These are phyloP conservation scores for Mollisia scopiformis DNA, from an alignment of 2,329 filamentous ascomycete genomes.

Conservation along the genomic window DNA sequence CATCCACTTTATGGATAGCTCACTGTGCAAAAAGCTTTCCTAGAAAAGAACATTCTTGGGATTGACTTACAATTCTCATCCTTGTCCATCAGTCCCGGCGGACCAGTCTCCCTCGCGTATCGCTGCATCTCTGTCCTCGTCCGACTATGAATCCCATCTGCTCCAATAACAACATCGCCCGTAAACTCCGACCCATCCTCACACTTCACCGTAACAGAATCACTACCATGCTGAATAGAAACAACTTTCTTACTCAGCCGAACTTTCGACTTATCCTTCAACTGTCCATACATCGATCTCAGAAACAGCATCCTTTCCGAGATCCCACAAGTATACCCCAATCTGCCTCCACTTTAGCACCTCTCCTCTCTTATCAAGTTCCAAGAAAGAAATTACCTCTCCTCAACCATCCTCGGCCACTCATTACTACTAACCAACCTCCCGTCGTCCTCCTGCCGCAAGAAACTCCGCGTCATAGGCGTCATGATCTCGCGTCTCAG, in stretches of 20 bases:
- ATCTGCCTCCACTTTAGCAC: slow-evolving; percentile 16
- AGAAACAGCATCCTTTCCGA: slow-evolving; percentile 23
- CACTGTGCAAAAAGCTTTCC: too few species aligned
- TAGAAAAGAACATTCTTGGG: too few species aligned
- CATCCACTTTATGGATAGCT: too few species aligned
- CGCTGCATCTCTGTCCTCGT: slow-evolving; percentile 37
- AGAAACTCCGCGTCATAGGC: slow-evolving; percentile 7
- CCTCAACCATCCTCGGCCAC: slow-evolving; percentile 19
- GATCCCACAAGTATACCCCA: slow-evolving; percentile 24
- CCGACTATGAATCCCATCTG: slow-evolving; percentile 31
- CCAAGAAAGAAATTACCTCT: slow-evolving; percentile 15
- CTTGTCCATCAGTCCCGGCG: slow-evolving; percentile 16
- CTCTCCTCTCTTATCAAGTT: not conserved
- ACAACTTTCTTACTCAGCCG: slow-evolving; percentile 24
- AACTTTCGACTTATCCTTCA: slow-evolving; percentile 26
- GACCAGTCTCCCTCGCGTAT: slow-evolving; percentile 28
- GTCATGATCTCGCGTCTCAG: slow-evolving; percentile 19
- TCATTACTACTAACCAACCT: slow-evolving; percentile 15
- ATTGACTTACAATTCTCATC: slow-evolving; percentile 23
- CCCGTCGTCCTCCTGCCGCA: slow-evolving; percentile 16
- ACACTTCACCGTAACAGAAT: slow-evolving; percentile 21
- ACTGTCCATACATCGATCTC: slow-evolving; percentile 24
- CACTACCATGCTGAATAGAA: slow-evolving; percentile 12
- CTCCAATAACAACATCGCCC: slow-evolving; percentile 31
- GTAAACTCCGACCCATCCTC: slow-evolving; percentile 25